Evolutionary conservation across 495 filamentous ascomycete genomes (phyloP).

Genomic region (Aspergillus baeticus): DNA sequence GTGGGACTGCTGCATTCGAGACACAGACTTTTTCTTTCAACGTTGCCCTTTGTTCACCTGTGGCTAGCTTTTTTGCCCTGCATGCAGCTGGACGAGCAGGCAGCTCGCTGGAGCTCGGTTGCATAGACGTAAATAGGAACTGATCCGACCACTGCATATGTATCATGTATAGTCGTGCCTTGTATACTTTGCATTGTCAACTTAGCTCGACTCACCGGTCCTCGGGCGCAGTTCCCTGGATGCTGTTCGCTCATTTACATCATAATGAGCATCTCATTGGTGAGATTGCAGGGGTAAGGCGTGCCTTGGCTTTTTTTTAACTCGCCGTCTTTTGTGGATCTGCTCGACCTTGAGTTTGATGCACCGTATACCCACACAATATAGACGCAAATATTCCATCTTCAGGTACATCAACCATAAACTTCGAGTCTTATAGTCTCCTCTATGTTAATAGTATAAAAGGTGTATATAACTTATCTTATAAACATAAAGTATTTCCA

Average conservation of each 20-base stretch:
- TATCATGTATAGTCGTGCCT: constrained; percentile 1
- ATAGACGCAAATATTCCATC: too few species aligned
- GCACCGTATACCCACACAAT: too few species aligned
- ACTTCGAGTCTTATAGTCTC: too few species aligned
- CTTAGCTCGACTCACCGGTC: neutral
- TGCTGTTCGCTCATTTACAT: neutral
- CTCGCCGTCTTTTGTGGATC: neutral
- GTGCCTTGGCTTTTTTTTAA: neutral
- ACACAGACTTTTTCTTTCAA: neutral
- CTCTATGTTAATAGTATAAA: too few species aligned
- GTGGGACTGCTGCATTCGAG: neutral
- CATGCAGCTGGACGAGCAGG: neutral
- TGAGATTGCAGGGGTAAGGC: neutral
- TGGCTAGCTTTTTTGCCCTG: neutral
- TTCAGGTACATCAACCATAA: too few species aligned
- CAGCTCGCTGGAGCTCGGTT: constrained; percentile 3
- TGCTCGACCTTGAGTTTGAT: neutral
- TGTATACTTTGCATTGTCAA: neutral
- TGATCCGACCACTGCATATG: neutral
- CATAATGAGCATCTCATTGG: neutral
- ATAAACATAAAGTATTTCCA: too few species aligned
- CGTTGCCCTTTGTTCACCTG: too few species aligned
- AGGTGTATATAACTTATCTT: too few species aligned
- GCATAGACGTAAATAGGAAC: neutral
- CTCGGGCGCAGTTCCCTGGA: neutral